A percentile compares a stretch with the other conserved stretches of the same genome.
phyloP scores from a whole-genome alignment of 2,329 filamentous ascomycete genomes.

The Mycosphaerella sp. region DNA sequence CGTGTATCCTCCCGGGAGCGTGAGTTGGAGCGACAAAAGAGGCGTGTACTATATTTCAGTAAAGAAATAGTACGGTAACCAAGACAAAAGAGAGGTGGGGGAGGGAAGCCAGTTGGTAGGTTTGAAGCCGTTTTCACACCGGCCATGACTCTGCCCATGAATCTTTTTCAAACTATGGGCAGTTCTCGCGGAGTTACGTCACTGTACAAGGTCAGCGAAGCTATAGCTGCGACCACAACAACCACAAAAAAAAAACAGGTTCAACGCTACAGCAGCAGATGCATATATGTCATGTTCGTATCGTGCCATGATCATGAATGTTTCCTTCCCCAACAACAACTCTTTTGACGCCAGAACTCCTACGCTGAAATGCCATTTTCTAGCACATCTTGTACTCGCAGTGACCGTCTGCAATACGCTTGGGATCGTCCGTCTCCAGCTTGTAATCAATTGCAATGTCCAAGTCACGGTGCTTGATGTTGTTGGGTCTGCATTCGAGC shows the following conservation, averaged over 20 bases:
- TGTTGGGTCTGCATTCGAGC: constrained; percentile 78
- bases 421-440: constrained; percentile 67
- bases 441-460: constrained; percentile 84
- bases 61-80: constrained; percentile 37
- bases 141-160: background rate
- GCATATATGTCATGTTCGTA: constrained; percentile 13
- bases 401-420: constrained; percentile 59
- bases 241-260: constrained; percentile 3
- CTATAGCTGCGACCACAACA: constrained; percentile 33
- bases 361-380: constrained; percentile 9
- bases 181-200: background rate
- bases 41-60: constrained; percentile 83
- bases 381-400: constrained; percentile 70
- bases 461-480: constrained; percentile 89
- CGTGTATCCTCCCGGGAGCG: constrained; percentile 55
- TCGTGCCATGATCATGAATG: background rate
- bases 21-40: constrained; percentile 82
- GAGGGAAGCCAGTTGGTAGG: too few relatives aligned
- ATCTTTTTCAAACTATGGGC: background rate
- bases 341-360: background rate
- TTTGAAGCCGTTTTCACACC: background rate
- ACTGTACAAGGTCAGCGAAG: constrained; percentile 33
- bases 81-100: too few relatives aligned
- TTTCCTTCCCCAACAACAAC: constrained; percentile 2
- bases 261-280: constrained; percentile 16